These are phyloP conservation scores for Nannizzia gypsea DNA, from an alignment of 2,329 filamentous ascomycete genomes.

Conservation along the genomic window DNA sequence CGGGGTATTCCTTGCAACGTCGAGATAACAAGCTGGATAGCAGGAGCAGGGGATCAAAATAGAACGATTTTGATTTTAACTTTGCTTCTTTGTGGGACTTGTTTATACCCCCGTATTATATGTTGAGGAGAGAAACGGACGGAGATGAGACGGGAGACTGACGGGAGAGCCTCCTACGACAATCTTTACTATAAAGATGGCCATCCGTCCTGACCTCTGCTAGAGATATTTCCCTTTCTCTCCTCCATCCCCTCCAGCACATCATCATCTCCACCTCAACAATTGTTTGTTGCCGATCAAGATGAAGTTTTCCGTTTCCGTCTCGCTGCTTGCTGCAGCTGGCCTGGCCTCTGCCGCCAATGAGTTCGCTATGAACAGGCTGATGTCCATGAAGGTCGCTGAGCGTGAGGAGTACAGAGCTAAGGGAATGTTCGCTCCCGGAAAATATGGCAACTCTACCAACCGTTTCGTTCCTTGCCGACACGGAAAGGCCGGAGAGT, in stretches of 20 bases:
- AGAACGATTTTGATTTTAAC: not conserved
- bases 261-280: not conserved
- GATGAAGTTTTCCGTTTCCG: slow-evolving; percentile 13
- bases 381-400: slow-evolving; percentile 15
- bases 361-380: slow-evolving; percentile 11
- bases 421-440: slow-evolving; percentile 9
- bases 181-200: not conserved
- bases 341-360: slow-evolving; percentile 8
- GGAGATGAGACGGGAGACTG: not conserved
- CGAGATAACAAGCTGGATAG: not conserved
- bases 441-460: slow-evolving; percentile 7
- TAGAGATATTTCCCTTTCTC: not conserved
- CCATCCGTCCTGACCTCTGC: not conserved
- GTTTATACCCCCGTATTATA: not conserved
- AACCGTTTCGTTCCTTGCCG: slow-evolving; percentile 16
- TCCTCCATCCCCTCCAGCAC: not conserved
- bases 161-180: not conserved
- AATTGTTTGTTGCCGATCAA: not conserved
- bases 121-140: not conserved
- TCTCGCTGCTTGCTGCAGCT: slow-evolving; percentile 11
- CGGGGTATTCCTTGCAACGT: not conserved
- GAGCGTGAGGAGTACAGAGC: slow-evolving; percentile 8
- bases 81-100: not conserved
- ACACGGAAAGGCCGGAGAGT: slow-evolving; percentile 26
- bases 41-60: not conserved